Evolutionary conservation across 306 rosid species (phyloP).

Genomic region (Quercus alba): DNA sequence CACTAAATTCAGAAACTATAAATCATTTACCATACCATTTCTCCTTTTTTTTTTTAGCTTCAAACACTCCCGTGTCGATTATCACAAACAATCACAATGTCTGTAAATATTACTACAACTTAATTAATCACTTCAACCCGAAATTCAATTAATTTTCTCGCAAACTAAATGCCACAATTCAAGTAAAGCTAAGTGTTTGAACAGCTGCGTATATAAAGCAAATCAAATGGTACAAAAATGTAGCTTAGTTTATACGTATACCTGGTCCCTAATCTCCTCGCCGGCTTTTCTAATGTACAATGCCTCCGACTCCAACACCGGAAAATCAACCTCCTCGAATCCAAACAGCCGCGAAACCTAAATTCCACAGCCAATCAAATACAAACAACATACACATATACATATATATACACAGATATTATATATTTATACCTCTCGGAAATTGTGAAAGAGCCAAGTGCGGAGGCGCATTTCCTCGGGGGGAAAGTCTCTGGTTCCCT

Average conservation of each 20-base stretch:
- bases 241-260: conserved; percentile 1
- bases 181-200: not conserved
- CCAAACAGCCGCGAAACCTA: conserved; percentile 76
- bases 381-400: not conserved
- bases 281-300: conserved; percentile 87
- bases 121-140: not conserved
- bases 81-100: not conserved
- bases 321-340: conserved; percentile 91
- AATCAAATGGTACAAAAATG: not conserved
- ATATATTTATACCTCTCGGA: conserved; percentile 55
- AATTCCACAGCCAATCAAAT: not conserved
- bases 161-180: not conserved
- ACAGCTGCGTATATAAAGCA: not conserved
- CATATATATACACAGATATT: not conserved
- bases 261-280: conserved; percentile 98
- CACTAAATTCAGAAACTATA: not conserved
- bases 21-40: not conserved
- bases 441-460: conserved; percentile 84
- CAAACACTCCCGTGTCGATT: not conserved
- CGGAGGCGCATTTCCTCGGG: conserved; percentile 89
- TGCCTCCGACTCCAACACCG: conserved; percentile 92
- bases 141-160: not conserved
- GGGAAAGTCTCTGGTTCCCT: conserved; percentile 89
- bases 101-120: not conserved
- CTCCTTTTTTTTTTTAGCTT: not conserved